These are phyloP conservation scores for Boletus tomentosulus DNA, from an alignment of 768 basidiomycete genomes.

Conservation along the genomic window DNA sequence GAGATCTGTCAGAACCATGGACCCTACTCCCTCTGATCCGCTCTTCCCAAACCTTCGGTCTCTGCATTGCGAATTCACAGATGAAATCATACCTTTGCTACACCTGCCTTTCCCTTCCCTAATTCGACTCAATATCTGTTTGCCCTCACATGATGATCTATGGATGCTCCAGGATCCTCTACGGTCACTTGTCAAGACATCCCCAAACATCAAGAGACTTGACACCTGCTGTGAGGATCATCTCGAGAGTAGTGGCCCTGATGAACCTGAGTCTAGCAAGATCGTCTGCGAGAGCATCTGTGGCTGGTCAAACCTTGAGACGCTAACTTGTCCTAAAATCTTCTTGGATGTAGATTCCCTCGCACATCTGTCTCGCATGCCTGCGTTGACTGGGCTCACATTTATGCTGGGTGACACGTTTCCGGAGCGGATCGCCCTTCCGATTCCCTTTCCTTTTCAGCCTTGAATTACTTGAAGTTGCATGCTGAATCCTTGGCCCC, in stretches of 20 bases:
- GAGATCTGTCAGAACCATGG: background rate
- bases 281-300: background rate
- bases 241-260: too few relatives aligned
- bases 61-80: background rate
- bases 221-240: too few relatives aligned
- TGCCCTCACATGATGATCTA: background rate
- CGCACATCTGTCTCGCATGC: background rate
- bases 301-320: constrained; percentile 5
- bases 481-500: too few relatives aligned
- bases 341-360: constrained; percentile 1
- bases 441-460: background rate
- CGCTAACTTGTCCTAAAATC: background rate
- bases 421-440: background rate
- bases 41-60: constrained; percentile 6
- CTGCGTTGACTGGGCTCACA: background rate
- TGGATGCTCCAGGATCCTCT: background rate
- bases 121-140: background rate
- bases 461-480: constrained; percentile 1
- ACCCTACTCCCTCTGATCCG: background rate
- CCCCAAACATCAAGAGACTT: background rate
- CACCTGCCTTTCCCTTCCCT: background rate
- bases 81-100: background rate
- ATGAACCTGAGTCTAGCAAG: background rate
- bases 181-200: background rate
- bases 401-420: background rate